A percentile compares a stretch with the other conserved stretches of the same genome.
Conservation (phyloP, 495 filamentous ascomycete genomes). For the Penicillium maclennaniae region DNA sequence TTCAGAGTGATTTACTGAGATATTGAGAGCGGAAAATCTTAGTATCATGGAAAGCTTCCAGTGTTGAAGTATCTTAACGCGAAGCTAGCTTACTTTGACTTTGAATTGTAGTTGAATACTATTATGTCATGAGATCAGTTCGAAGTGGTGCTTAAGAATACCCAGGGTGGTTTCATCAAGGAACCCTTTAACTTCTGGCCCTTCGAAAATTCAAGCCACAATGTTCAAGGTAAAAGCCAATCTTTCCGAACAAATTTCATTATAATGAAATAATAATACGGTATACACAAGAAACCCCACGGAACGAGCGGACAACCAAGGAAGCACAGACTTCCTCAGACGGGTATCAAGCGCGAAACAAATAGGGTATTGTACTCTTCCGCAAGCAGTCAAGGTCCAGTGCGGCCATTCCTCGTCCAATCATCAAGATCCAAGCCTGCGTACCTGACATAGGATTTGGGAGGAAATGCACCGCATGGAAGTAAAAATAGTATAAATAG, state of each 20-base stretch:
- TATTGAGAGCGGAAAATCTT: no score
- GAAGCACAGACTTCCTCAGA: neutral
- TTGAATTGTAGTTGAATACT: no score
- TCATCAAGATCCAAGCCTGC: neutral
- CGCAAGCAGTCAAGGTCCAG: neutral
- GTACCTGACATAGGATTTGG: neutral
- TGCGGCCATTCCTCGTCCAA: neutral
- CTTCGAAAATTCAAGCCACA: neutral
- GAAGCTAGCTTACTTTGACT: no score
- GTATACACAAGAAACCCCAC: neutral
- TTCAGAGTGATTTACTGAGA: no score
- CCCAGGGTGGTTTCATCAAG: no score
- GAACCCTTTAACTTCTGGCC: neutral
- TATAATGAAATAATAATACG: neutral
- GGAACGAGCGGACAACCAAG: neutral
- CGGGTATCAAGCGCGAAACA: neutral
- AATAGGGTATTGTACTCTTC: neutral
- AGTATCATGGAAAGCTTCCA: no score
- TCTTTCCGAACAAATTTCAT: neutral
- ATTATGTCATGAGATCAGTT: no score
- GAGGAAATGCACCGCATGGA: neutral
- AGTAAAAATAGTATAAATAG: constrained; percentile 8
- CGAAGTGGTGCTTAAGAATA: no score
- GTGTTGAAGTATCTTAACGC: no score
- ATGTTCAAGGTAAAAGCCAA: neutral